Conservation (phyloP, 140 eudicot genomes). For the Cichorium intybus region DNA sequence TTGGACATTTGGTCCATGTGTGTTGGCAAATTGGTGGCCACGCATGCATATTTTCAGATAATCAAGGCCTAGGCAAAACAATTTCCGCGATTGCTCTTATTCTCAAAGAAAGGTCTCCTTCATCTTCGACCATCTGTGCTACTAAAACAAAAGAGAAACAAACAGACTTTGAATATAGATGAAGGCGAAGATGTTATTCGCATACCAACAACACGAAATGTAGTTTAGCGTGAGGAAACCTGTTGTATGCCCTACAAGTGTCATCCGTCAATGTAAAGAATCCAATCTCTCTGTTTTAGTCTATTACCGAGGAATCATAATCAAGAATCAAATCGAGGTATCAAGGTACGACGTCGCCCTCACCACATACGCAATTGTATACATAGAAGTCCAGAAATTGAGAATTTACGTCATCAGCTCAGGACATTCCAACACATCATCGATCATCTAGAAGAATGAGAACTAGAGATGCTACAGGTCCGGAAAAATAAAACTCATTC, state of each 20-base stretch:
- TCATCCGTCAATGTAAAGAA: slow-evolving; percentile 87
- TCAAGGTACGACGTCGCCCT: slow-evolving; percentile 83
- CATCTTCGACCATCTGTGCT: slow-evolving; percentile 29
- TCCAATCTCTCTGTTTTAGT: slow-evolving; percentile 76
- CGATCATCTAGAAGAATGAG: too few relatives aligned
- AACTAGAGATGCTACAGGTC: too few relatives aligned
- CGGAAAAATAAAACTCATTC: too few relatives aligned
- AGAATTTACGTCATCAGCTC: too few relatives aligned
- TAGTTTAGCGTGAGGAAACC: slow-evolving; percentile 83
- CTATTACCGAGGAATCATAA: slow-evolving; percentile 74
- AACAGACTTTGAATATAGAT: slow-evolving; percentile 59
- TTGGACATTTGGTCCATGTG: too few relatives aligned
- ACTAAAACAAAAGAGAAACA: slow-evolving; percentile 27
- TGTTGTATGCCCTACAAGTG: slow-evolving; percentile 95
- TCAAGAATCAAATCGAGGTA: slow-evolving; percentile 72
- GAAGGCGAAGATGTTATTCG: slow-evolving; percentile 57
- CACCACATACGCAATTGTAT: slow-evolving; percentile 88
- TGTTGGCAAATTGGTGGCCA: too few relatives aligned
- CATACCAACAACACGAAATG: slow-evolving; percentile 26
- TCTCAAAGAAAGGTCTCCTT: slow-evolving; percentile 78
- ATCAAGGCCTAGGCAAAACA: slow-evolving; percentile 97
- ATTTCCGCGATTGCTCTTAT: slow-evolving; percentile 87
- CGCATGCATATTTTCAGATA: too few relatives aligned
- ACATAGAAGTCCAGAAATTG: slow-evolving; percentile 97
- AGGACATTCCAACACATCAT: too few relatives aligned